Conservation (phyloP, 176 grass and related monocot genomes). For the Lolium rigidum region DNA sequence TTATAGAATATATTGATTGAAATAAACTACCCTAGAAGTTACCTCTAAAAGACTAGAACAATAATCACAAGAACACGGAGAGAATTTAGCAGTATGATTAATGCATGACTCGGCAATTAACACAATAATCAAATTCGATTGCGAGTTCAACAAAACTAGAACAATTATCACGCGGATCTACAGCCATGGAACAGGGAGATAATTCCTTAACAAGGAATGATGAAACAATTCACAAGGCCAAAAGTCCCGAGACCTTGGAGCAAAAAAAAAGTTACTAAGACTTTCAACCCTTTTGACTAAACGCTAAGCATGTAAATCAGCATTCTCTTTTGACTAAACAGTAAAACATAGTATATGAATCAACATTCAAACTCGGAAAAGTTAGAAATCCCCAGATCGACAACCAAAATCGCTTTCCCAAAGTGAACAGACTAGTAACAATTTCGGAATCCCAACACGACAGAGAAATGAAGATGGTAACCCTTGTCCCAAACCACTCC, state of each 20-base stretch:
- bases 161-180: background rate
- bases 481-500: background rate
- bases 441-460: background rate
- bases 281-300: background rate
- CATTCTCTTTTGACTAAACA: background rate
- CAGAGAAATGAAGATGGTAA: background rate
- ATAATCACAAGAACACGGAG: background rate
- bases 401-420: background rate
- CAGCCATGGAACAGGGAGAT: background rate
- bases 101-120: background rate
- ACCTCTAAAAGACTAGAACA: too few species aligned
- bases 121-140: background rate
- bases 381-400: background rate
- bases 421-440: background rate
- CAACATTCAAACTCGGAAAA: background rate
- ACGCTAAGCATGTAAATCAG: too few species aligned
- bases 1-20: too few species aligned
- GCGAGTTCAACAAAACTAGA: background rate
- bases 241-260: background rate
- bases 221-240: background rate
- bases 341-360: background rate
- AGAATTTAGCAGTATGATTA: too few species aligned
- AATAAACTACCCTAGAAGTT: too few species aligned
- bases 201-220: slow-evolving; percentile 6
- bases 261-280: background rate